Evolutionary conservation across 306 rosid genomes (phyloP), one percentile per base, ranked within the genome.

Genomic region (Erythrophleum fordii): DNA sequence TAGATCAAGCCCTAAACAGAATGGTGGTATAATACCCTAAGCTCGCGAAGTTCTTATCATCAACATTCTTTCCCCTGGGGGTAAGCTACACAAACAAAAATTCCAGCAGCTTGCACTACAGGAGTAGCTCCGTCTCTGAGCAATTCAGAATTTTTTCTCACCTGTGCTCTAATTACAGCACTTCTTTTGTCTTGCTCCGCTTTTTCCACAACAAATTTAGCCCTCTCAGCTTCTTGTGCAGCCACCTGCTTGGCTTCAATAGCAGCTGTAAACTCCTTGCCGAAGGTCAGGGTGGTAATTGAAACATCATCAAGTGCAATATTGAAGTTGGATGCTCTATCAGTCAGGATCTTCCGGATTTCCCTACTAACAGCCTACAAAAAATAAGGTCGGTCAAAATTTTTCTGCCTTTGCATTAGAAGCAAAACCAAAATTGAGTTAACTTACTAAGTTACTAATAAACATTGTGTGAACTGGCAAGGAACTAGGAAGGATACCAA

Each of bases 201-300:
- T 76, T 92, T 90, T 76, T 95, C 97, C 64, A 92, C 97, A 31
- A 95, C 90, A 76, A 86, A 95, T 77, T 95, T 92, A n/a, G 92
- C 98, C 81, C 97, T 92, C 88, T 92, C 98, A 60, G 97, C 97
- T 37, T 92, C 97, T 84, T 95, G 97, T 41, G 97, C 97, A 81
- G 97, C 97, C 77, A 92, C 95, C 77, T 95, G 98, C 86, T 95
- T 95, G 82, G 98, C 97, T 87, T 95, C 97, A 75, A 92, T 92
- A 29, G 98, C 97, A 79, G 82, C 92, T 25, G 90, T 91, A 42
- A 92, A 95, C 80, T 95, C 98, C 82, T 46, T 87, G 79, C 95
- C 94, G 35, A 92, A 95, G 0, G 92, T 90, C 83, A 92, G 83
- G 80, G 74, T 83, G 13, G 95, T 91, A 69, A 95, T 95, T 16